phyloP scores from a whole-genome alignment of 306 rosid genomes.

The Ammopiptanthus mongolicus region DNA sequence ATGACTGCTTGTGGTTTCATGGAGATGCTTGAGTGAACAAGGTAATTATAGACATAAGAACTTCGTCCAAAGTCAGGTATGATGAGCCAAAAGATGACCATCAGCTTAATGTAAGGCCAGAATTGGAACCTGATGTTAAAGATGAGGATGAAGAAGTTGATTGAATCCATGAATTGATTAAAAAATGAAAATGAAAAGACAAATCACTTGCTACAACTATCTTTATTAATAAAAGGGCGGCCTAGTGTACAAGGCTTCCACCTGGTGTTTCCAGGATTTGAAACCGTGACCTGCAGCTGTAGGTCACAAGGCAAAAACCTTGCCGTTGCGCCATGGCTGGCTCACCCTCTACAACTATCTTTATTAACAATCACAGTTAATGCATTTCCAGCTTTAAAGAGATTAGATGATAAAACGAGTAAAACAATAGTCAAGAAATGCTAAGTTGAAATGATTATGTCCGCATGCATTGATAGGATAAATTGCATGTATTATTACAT shows the following conservation, averaged over 20 bases:
- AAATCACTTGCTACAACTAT: background rate
- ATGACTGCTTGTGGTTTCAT: conserved; percentile 4
- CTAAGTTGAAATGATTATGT: background rate
- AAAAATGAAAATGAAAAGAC: background rate
- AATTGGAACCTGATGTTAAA: conserved; percentile 35
- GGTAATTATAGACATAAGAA: conserved; percentile 30
- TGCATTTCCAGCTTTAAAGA: background rate
- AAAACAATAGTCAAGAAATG: background rate
- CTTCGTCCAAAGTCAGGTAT: conserved; percentile 53
- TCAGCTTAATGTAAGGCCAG: conserved; percentile 51
- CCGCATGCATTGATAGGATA: background rate
- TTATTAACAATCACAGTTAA: background rate
- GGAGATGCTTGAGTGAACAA: conserved; percentile 20
- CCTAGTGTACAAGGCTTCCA: too few relatives aligned
- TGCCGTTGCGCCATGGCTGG: too few relatives aligned
- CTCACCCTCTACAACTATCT: background rate
- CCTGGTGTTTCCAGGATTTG: too few relatives aligned
- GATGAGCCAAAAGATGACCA: conserved; percentile 36
- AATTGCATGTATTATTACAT: background rate
- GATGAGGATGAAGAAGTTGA: conserved; percentile 1
- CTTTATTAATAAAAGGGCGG: background rate
- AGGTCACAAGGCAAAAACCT: too few relatives aligned
- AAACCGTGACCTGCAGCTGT: too few relatives aligned
- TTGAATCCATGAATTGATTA: background rate
- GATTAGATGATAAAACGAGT: background rate